Conservation (phyloP, 192 early-diverging fungal species). For the Backusella psychrophila region DNA sequence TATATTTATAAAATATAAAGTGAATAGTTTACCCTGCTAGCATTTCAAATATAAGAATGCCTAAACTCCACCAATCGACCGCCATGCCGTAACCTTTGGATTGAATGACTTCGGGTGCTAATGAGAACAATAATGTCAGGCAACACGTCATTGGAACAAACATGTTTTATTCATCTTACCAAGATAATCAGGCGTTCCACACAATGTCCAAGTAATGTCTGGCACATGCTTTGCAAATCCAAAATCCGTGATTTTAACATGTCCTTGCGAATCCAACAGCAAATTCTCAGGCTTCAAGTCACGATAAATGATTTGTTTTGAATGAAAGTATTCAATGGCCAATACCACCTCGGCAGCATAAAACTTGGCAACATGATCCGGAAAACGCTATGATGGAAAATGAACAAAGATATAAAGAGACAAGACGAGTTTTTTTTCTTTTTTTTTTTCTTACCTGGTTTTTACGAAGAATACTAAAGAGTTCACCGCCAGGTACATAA, state of each 20-base stretch:
- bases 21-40: constrained; percentile 62
- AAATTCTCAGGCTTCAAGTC: constrained; percentile 95
- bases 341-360: constrained; percentile 93
- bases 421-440: no score
- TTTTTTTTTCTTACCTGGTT: constrained; percentile 49
- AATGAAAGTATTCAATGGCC: constrained; percentile 91
- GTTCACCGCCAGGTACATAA: constrained; percentile 94
- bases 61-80: constrained; percentile 99
- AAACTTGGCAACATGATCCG: constrained; percentile 91
- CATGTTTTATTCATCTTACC: neutral
- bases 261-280: constrained; percentile 77
- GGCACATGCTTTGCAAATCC: constrained; percentile 82
- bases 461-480: constrained; percentile 90
- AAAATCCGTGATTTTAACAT: constrained; percentile 98
- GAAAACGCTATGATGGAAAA: constrained; percentile 66
- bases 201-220: constrained; percentile 91
- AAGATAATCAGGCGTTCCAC: constrained; percentile 96
- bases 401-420: neutral
- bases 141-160: neutral
- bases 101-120: constrained; percentile 96
- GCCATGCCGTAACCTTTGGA: constrained; percentile 94
- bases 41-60: constrained; percentile 98
- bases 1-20: no score
- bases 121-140: constrained; percentile 27
- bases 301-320: constrained; percentile 88